Evolutionary conservation across 148 eudicot genomes (phyloP).

Genomic region (Fagopyrum esculentum): DNA sequence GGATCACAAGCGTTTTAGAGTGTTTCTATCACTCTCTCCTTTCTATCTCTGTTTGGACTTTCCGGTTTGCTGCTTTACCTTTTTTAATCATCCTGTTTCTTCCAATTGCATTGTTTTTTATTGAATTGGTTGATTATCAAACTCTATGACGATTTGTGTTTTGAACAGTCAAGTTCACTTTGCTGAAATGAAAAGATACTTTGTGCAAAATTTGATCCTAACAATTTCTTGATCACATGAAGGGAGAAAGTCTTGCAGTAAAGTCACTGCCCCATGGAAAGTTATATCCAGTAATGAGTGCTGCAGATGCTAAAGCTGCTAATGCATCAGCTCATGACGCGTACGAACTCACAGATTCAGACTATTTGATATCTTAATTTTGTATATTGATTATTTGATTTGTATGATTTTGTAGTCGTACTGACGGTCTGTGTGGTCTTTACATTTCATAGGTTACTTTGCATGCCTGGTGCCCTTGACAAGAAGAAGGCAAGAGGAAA

Average conservation of each 20-base stretch:
- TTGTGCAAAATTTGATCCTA: neutral
- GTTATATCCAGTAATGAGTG: conserved; percentile 46
- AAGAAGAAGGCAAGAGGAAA: conserved; percentile 53
- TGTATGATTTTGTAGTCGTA: neutral
- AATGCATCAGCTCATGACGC: conserved; percentile 54
- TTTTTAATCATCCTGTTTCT: neutral
- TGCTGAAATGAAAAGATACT: neutral
- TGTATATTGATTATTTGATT: neutral
- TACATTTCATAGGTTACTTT: conserved; percentile 36
- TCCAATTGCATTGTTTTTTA: neutral
- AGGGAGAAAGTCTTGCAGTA: conserved; percentile 80
- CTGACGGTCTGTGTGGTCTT: neutral
- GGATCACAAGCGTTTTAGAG: conserved; percentile 40
- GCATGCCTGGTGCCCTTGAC: conserved; percentile 56
- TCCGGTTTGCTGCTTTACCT: neutral
- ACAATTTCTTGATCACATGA: neutral
- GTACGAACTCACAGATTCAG: conserved; percentile 36
- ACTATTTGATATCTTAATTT: neutral
- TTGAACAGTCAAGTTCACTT: neutral
- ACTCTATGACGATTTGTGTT: neutral
- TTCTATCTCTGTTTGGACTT: conserved; percentile 5
- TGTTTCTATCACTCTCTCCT: conserved; percentile 1
- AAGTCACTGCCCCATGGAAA: conserved; percentile 38
- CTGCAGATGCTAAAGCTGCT: conserved; percentile 41
- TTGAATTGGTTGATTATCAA: neutral